Conservation (phyloP, 352 stramenopile genomes). For the Bremia lactucae region DNA sequence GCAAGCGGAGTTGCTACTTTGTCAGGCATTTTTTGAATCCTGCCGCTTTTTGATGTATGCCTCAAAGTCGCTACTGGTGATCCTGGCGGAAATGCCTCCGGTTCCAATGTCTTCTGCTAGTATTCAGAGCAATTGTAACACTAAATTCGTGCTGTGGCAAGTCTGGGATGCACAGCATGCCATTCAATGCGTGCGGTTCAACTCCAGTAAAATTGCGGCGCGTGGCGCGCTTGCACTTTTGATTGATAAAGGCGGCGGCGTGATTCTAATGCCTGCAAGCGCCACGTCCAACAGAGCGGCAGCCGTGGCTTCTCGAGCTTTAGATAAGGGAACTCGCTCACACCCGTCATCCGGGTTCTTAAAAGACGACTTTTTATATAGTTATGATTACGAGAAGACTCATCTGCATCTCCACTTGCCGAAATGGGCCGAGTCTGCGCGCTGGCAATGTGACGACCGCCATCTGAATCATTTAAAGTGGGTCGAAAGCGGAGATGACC, state of each 20-base stretch:
- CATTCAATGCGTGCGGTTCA: conserved; percentile 47
- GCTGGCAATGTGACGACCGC: conserved; percentile 58
- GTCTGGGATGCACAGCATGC: conserved; percentile 39
- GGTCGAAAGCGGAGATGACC: conserved; percentile 56
- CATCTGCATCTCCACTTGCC: conserved; percentile 63
- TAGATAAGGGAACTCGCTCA: not conserved
- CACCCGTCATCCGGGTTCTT: not conserved
- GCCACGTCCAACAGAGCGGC: conserved; percentile 17
- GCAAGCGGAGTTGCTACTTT: conserved; percentile 17
- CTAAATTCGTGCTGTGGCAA: conserved; percentile 59
- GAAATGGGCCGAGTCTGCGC: conserved; percentile 54
- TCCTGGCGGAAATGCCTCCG: conserved; percentile 34
- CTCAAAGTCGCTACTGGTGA: conserved; percentile 41
- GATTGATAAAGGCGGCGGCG: conserved; percentile 46
- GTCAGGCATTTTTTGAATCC: conserved; percentile 34
- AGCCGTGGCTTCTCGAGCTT: conserved; percentile 8
- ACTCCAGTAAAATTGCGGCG: conserved; percentile 34
- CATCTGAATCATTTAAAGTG: conserved; percentile 57
- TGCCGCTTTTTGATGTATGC: conserved; percentile 54
- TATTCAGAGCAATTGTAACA: conserved; percentile 12
- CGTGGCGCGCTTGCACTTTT: conserved; percentile 50
- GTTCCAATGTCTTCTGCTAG: not conserved
- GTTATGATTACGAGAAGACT: conserved; percentile 41
- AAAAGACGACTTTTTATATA: conserved; percentile 4
- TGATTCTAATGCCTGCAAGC: conserved; percentile 47